These are phyloP conservation scores for Cordyceps cateniannulata DNA, from an alignment of 2,329 filamentous ascomycete species.

Conservation along the genomic window DNA sequence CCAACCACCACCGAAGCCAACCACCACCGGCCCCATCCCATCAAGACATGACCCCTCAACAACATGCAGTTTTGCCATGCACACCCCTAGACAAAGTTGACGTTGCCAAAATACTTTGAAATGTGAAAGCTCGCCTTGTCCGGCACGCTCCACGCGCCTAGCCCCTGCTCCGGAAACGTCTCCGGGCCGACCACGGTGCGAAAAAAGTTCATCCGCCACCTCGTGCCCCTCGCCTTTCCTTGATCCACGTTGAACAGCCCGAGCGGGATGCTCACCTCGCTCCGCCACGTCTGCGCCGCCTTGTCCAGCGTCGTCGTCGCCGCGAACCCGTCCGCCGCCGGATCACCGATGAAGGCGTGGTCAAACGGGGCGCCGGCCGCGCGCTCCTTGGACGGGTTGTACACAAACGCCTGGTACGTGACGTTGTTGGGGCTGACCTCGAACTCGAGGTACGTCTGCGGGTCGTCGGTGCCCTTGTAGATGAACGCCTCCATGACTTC, in stretches of 20 bases:
- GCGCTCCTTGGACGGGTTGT: slow-evolving; percentile 42
- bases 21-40: too few species aligned
- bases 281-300: slow-evolving; percentile 32
- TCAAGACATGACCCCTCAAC: too few species aligned
- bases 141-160: slow-evolving; percentile 41
- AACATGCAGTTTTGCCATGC: too few species aligned
- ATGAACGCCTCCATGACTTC: slow-evolving; percentile 47
- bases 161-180: slow-evolving; percentile 36
- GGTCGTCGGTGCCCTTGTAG: slow-evolving; percentile 37
- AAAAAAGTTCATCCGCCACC: slow-evolving; percentile 49
- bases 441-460: slow-evolving; percentile 43
- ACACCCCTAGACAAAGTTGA: slow-evolving; percentile 27
- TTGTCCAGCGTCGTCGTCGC: slow-evolving; percentile 34
- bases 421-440: slow-evolving; percentile 45
- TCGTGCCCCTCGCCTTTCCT: slow-evolving; percentile 34
- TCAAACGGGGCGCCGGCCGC: slow-evolving; percentile 36
- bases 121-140: slow-evolving; percentile 42
- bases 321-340: slow-evolving; percentile 34
- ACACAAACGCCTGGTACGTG: slow-evolving; percentile 45
- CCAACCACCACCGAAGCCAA: too few species aligned
- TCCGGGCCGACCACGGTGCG: slow-evolving; percentile 36
- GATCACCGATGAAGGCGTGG: slow-evolving; percentile 34
- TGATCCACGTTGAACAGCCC: slow-evolving; percentile 43
- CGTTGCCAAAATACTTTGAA: slow-evolving; percentile 38
- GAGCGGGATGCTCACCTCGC: slow-evolving; percentile 36